A percentile compares a stretch with the other conserved stretches of the same genome.
These are phyloP conservation scores for Blumeriella jaapii DNA, from an alignment of 2,329 filamentous ascomycete genomes.

Conservation along the genomic window DNA sequence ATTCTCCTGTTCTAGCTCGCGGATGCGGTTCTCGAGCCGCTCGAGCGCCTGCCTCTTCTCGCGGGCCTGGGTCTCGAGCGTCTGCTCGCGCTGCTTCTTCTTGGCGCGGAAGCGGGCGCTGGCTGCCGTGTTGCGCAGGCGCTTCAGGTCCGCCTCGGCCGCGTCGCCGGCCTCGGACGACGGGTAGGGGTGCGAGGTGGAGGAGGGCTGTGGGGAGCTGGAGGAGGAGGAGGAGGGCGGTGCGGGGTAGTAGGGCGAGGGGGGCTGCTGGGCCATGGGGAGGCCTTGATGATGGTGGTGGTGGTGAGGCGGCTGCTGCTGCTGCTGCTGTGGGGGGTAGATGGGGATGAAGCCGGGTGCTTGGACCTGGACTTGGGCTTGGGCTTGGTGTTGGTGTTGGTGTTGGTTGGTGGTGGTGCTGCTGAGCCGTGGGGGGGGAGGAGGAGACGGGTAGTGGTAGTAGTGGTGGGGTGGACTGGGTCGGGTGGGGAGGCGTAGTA, in stretches of 20 bases:
- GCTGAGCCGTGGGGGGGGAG: background rate
- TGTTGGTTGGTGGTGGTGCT: no score
- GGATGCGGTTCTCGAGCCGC: conserved; percentile 58
- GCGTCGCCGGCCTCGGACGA: background rate
- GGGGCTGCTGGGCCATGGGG: no score
- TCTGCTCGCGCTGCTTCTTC: conserved; percentile 88
- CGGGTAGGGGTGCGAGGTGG: background rate
- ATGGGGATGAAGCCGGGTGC: background rate
- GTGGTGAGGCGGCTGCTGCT: background rate
- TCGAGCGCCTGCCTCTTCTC: conserved; percentile 71
- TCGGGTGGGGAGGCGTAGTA: background rate
- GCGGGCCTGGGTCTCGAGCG: conserved; percentile 66
- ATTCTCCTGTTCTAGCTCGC: conserved; percentile 68
- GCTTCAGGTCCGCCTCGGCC: conserved; percentile 37
- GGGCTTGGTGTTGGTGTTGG: no score
- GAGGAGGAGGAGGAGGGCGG: background rate
- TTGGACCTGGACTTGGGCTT: no score
- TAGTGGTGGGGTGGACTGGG: background rate
- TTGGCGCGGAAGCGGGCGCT: conserved; percentile 83
- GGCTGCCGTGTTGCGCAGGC: conserved; percentile 77
- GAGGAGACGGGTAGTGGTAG: no score
- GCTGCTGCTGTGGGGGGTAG: conserved; percentile 1
- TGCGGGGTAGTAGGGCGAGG: no score
- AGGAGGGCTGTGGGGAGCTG: background rate
- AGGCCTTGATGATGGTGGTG: no score